Evolutionary conservation across 1,284 basidiomycete species (phyloP).

Genomic region (Trichosporon sp.): DNA sequence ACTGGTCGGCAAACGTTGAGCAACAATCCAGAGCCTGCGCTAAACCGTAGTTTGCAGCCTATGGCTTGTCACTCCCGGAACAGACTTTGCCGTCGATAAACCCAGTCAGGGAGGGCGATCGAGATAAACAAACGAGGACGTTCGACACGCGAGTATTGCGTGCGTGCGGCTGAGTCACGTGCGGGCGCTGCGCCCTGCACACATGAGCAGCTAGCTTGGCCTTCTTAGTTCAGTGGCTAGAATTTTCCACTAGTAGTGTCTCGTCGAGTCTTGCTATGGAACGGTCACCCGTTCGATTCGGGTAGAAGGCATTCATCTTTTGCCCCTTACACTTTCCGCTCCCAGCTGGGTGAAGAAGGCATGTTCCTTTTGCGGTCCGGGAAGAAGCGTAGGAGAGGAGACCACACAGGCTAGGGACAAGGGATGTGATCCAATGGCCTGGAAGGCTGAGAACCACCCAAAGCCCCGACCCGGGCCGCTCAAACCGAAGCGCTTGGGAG

Average conservation of each 20-base stretch:
- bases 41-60: neutral
- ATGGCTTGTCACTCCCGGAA: neutral
- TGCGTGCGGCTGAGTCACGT: neutral
- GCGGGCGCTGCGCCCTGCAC: neutral
- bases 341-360: too few species aligned
- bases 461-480: too few species aligned
- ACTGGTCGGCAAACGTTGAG: too few species aligned
- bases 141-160: neutral
- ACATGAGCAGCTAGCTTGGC: neutral
- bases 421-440: too few species aligned
- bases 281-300: slow-evolving; percentile 20
- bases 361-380: too few species aligned
- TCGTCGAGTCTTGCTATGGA: slow-evolving; percentile 7
- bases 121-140: neutral
- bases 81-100: neutral
- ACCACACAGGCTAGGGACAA: too few species aligned
- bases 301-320: slow-evolving; percentile 16
- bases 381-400: too few species aligned
- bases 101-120: neutral
- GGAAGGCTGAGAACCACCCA: too few species aligned
- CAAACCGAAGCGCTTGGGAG: too few species aligned
- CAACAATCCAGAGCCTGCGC: too few species aligned
- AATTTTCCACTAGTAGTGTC: slow-evolving; percentile 19
- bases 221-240: slow-evolving; percentile 21
- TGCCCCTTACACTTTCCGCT: neutral